phyloP scores from a whole-genome alignment of 345 rosid genomes.

The Eucalyptus curtisii region DNA sequence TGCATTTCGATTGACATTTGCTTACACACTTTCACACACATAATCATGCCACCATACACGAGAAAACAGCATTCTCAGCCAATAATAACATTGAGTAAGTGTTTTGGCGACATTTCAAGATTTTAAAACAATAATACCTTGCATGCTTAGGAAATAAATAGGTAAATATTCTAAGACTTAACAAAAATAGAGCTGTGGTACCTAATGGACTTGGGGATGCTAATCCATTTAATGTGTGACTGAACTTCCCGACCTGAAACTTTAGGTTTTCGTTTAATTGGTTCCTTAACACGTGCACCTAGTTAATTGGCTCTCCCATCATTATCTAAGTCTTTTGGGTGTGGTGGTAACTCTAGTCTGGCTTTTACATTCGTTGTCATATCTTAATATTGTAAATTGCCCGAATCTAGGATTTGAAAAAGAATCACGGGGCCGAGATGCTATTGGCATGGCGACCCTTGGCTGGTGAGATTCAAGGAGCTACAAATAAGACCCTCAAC shows the following conservation, averaged over 20 bases:
- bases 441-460: neutral
- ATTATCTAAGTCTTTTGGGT: neutral
- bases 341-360: neutral
- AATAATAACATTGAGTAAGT: neutral
- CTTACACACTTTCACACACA: neutral
- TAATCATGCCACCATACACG: neutral
- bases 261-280: neutral
- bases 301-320: rapidly evolving
- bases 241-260: neutral
- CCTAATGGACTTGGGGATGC: neutral
- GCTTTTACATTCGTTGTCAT: neutral
- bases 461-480: neutral
- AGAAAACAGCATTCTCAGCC: neutral
- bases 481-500: neutral
- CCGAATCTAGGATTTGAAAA: neutral
- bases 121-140: neutral
- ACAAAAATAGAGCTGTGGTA: neutral
- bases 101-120: rapidly evolving
- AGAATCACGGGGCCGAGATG: neutral
- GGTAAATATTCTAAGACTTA: neutral
- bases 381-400: neutral
- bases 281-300: neutral
- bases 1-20: neutral
- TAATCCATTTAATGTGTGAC: neutral
- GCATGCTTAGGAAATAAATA: neutral